Evolutionary conservation across 2,329 filamentous ascomycete genomes (phyloP), one percentile per base, ranked within the genome.

Genomic region (Fusarium marasasianum): DNA sequence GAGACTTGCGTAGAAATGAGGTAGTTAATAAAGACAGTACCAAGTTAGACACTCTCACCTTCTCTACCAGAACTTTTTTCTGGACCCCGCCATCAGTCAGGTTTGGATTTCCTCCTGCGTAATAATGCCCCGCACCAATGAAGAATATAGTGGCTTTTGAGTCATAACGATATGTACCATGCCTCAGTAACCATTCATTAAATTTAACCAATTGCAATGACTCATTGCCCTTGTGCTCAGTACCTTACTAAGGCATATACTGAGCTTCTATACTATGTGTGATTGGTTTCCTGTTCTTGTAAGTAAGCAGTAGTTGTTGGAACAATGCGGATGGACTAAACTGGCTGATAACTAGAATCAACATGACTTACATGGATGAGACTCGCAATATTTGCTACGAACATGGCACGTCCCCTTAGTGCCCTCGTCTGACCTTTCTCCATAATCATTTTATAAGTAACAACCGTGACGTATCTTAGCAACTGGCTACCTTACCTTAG

Each of bases 51-150:
- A 17, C 48, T 56, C 53, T 43, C 45, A 24, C 41, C 59, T 45
- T 45, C n/a, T 65, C 61, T 53, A 64, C 59, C 31, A 64, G 61
- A 68, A 64, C 63, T 70, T 77, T 77, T 76, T 77, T 63, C 66
- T 38, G 70, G 44, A 78, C 77, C 77, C 77, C 77, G 72, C 77
- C 77, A 75, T 76, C 68, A 64, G 66, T 48, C 60, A 59, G 63
- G 48, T 50, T 47, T 68, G 48, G 47, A 63, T 68, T 76, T 71
- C 72, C 60, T 50, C 57, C 61, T 75, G 72, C 59, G 64, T 66
- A 59, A 67, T 70, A 59, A 67, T 70, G 75, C 77, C 77, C 77
- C 77, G 67, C 76, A 75, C 40, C 43, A 31, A 58, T 20, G 20
- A 6, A 43, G 38, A 55, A 55, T 14, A 54, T 20, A 14, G n/a